phyloP scores from a whole-genome alignment of 2,329 filamentous ascomycete species.

The Fusarium newnesense region DNA sequence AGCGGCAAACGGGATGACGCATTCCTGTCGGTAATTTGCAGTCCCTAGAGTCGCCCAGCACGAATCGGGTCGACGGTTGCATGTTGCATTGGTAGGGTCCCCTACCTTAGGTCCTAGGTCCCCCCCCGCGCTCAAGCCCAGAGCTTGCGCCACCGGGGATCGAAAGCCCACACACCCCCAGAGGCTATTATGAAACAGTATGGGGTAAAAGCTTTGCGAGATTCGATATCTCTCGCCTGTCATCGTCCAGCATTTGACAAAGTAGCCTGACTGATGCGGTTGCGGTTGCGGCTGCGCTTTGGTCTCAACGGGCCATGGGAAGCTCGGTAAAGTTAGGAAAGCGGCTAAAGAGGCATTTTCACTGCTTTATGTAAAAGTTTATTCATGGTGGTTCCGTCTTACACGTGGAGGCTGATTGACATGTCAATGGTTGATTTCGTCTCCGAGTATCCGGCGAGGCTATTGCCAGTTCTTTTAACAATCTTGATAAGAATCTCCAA shows the following conservation, averaged over 20 bases:
- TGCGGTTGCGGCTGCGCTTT: background rate
- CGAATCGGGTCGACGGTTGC: conserved; percentile 36
- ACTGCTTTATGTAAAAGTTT: background rate
- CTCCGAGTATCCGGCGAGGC: background rate
- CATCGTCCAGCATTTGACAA: conserved; percentile 29
- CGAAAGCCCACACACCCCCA: conserved; percentile 12
- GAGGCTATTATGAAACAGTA: conserved; percentile 46
- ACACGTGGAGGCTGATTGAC: conserved; percentile 13
- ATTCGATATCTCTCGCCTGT: conserved; percentile 43
- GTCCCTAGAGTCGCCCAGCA: background rate
- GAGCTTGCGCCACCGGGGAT: conserved; percentile 20
- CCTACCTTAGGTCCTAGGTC: background rate
- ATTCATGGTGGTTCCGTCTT: conserved; percentile 3
- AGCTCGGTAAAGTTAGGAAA: background rate
- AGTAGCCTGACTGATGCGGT: background rate
- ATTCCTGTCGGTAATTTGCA: conserved; percentile 43
- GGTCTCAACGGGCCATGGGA: background rate
- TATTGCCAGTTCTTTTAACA: background rate
- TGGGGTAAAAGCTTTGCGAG: conserved; percentile 42
- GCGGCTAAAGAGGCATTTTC: conserved; percentile 18
- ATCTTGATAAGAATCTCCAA: too few species aligned
- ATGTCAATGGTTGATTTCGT: conserved; percentile 13
- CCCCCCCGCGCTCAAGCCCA: background rate
- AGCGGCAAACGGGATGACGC: conserved; percentile 43
- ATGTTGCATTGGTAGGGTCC: conserved; percentile 21